Percentiles rank a stretch among this genome's conserved stretches.
These are phyloP conservation scores for Nakaseomyces sp. DNA, from an alignment of 1,139 yeast genomes.

Conservation along the genomic window DNA sequence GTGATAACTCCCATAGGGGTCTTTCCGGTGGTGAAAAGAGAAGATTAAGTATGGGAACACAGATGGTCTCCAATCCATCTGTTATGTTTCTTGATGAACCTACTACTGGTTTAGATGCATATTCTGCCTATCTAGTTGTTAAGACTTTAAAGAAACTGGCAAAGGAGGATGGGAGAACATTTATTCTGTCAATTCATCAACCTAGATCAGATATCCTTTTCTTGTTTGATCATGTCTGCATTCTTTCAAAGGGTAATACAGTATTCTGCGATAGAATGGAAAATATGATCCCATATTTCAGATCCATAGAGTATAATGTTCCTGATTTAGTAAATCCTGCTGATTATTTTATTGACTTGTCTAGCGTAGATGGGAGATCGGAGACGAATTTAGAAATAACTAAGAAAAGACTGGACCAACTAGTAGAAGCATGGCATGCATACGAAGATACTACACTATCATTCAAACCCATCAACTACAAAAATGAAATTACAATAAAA, in stretches of 20 bases:
- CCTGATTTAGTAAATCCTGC: conserved; percentile 49
- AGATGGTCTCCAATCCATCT: conserved; percentile 66
- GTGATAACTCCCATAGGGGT: conserved; percentile 38
- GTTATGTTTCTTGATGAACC: conserved; percentile 78
- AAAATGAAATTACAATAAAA: conserved; percentile 13
- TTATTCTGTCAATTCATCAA: conserved; percentile 72
- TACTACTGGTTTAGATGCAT: conserved; percentile 80
- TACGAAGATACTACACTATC: conserved; percentile 14
- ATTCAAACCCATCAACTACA: conserved; percentile 11
- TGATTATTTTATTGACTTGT: conserved; percentile 58
- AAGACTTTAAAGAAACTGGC: conserved; percentile 51
- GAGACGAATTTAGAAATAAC: conserved; percentile 38
- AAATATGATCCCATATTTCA: conserved; percentile 45
- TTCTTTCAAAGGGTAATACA: conserved; percentile 58
- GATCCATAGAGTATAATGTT: conserved; percentile 37
- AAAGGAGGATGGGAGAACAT: conserved; percentile 55
- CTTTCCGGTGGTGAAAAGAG: conserved; percentile 83
- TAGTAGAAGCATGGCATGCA: conserved; percentile 46
- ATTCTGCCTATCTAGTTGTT: conserved; percentile 61
- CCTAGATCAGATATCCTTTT: conserved; percentile 70
- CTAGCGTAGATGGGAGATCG: conserved; percentile 53
- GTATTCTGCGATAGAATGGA: conserved; percentile 50
- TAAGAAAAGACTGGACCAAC: conserved; percentile 35
- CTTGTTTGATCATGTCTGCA: conserved; percentile 60
- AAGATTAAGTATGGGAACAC: conserved; percentile 69